A percentile compares a stretch with the other conserved stretches of the same genome.
Evolutionary conservation across 148 eudicot genomes (phyloP).

Genomic region (Heliamphora exappendiculata): DNA sequence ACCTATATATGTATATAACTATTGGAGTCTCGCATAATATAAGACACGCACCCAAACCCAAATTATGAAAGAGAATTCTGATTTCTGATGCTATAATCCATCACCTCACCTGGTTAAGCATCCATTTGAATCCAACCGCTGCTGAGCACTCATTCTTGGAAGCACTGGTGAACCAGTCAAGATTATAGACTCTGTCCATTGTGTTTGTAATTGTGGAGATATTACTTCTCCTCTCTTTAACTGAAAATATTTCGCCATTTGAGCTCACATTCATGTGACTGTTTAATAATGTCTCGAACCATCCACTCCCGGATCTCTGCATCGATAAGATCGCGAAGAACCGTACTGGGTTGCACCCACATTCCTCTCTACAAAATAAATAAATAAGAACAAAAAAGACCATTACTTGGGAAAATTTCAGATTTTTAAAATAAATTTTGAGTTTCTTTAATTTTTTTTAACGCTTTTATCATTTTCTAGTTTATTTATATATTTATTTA

Average conservation of each 20-base stretch:
- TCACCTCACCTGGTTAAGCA: slow-evolving; percentile 77
- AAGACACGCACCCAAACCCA: no score
- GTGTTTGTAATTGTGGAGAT: slow-evolving; percentile 33
- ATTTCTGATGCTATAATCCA: not conserved
- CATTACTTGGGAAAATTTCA: no score
- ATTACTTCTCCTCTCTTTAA: slow-evolving; percentile 45
- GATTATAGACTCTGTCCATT: slow-evolving; percentile 52
- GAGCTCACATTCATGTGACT: slow-evolving; percentile 73
- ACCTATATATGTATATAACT: no score
- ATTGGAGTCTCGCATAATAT: no score
- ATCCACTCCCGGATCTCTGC: slow-evolving; percentile 93
- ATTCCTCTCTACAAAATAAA: slow-evolving; percentile 49
- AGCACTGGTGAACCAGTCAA: slow-evolving; percentile 64
- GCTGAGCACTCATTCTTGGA: slow-evolving; percentile 80
- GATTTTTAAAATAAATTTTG: no score
- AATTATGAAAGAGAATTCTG: slow-evolving; percentile 1
- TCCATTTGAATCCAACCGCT: slow-evolving; percentile 81
- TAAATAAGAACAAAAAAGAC: no score
- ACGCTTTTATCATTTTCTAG: no score
- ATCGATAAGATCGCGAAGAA: slow-evolving; percentile 61
- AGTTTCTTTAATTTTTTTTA: no score
- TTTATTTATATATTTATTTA: no score
- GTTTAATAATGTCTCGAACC: slow-evolving; percentile 82
- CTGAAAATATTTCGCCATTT: slow-evolving; percentile 57
- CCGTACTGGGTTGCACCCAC: slow-evolving; percentile 58